Base-by-base conservation (phyloP, 2,329 filamentous ascomycete genomes). In the Botrytis porri region DNA sequence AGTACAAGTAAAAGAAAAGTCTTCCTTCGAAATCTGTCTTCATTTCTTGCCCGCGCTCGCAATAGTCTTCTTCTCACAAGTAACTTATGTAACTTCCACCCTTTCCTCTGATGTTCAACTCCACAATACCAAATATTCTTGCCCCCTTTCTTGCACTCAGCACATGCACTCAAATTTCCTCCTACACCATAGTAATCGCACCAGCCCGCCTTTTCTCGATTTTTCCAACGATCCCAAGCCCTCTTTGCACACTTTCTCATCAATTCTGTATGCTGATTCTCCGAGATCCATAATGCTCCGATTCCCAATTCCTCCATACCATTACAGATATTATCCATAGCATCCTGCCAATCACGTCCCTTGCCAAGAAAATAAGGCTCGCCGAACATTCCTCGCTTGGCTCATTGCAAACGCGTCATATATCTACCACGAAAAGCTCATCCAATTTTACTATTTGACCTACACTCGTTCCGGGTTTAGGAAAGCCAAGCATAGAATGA, bases 361-460 rank as follows among this genome's bases (percentile, higher is more conserved):
- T 29, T 35, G 10, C 65, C 48, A 1, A 70, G 51, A 35, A 37
- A 74, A 29, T 74, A 74, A 2, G 29, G 29, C 35, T 73, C 66
- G 5, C 54, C 62, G 54, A 51, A 48, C 4, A n/a, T 37, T 35
- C 61, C 70, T 18, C n/a, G 32, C 32, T 71, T 67, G 5, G 54
- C 70, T 8, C 57, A 74, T 37, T 74, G 73, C 54, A 69, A 61
- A 5, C 66, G 48, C 25, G 48, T n/a, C 25, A n/a, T 54, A n/a
- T 54, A n/a, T 54, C 48, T n/a, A 54, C 25, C 10, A 54, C 48
- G 48, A 16, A 16, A 16, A 54, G 16, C 2, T n/a, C 12, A 54
- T n/a, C 48, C 5, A n/a, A 16, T 4, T 54, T 54, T 54, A n/a
- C 25, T 54, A 54, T 16, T 4, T n/a, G 48, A n/a, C 25, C 25